Percentiles rank a stretch among this genome's conserved stretches.
Conservation (phyloP, 106 monocot species). For the Amphibolis antarctica region DNA sequence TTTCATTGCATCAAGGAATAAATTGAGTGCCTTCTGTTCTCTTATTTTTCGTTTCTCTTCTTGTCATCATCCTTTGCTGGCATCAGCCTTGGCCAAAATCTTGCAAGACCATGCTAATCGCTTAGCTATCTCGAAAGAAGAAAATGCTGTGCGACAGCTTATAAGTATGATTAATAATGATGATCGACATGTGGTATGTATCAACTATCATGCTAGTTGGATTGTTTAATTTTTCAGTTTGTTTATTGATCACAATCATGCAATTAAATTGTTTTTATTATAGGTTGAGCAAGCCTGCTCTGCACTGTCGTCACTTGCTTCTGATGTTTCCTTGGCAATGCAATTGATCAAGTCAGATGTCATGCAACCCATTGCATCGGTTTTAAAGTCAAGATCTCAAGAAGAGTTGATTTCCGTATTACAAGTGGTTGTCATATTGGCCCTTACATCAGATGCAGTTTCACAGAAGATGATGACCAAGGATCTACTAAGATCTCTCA, state of each 20-base stretch:
- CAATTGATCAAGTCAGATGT: constrained; percentile 86
- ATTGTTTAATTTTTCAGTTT: background rate
- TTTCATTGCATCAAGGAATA: constrained; percentile 78
- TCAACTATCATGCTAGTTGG: constrained; percentile 1
- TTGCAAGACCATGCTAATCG: constrained; percentile 76
- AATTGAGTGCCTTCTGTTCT: constrained; percentile 83
- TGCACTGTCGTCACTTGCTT: constrained; percentile 82
- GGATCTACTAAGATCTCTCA: constrained; percentile 81
- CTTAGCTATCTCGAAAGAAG: constrained; percentile 79
- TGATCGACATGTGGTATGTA: constrained; percentile 75
- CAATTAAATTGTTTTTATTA: background rate
- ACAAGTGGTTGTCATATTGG: constrained; percentile 73
- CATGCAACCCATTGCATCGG: constrained; percentile 80
- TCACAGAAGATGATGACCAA: constrained; percentile 94
- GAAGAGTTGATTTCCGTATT: constrained; percentile 84
- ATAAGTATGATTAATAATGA: constrained; percentile 98
- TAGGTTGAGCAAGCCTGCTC: constrained; percentile 96
- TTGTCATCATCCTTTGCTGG: constrained; percentile 95
- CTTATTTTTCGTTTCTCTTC: constrained; percentile 98
- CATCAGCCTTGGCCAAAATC: constrained; percentile 85
- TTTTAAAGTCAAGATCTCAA: constrained; percentile 54
- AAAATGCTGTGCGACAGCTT: constrained; percentile 91
- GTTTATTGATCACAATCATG: background rate
- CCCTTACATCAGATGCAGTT: constrained; percentile 80
- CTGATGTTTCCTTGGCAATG: constrained; percentile 81